Evolutionary conservation across 73 alveolate species (phyloP).

Genomic region (Paramecium octaurelia): DNA sequence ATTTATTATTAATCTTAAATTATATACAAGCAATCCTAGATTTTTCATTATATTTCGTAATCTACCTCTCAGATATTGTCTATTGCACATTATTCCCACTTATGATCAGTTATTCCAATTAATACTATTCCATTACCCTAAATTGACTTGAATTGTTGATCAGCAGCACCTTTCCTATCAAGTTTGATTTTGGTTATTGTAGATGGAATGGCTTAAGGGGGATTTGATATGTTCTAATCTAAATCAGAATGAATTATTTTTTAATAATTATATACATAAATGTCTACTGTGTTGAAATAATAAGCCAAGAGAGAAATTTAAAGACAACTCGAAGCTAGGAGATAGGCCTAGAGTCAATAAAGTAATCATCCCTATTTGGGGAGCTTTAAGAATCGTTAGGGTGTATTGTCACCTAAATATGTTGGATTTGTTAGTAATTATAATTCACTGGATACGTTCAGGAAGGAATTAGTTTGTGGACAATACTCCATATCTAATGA

Average conservation of each 20-base stretch:
- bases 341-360: background rate
- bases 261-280: background rate
- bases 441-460: background rate
- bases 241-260: background rate
- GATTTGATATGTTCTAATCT: background rate
- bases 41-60: background rate
- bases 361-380: constrained; percentile 1
- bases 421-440: constrained; percentile 15
- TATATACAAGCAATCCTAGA: background rate
- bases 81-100: no score
- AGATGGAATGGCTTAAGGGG: background rate
- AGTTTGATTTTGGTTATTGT: no score
- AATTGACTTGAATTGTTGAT: no score
- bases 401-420: background rate
- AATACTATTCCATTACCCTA: no score
- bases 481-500: background rate
- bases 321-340: background rate
- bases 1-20: background rate
- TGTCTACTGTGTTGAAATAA: background rate
- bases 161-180: background rate
- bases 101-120: no score
- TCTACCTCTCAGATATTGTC: background rate
- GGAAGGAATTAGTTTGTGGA: background rate
- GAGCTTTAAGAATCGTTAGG: background rate
- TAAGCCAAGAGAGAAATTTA: background rate